Evolutionary conservation across 257 asterid species (phyloP), one percentile per base, ranked within the genome.

Genomic region (Galeopsis tetrahit): DNA sequence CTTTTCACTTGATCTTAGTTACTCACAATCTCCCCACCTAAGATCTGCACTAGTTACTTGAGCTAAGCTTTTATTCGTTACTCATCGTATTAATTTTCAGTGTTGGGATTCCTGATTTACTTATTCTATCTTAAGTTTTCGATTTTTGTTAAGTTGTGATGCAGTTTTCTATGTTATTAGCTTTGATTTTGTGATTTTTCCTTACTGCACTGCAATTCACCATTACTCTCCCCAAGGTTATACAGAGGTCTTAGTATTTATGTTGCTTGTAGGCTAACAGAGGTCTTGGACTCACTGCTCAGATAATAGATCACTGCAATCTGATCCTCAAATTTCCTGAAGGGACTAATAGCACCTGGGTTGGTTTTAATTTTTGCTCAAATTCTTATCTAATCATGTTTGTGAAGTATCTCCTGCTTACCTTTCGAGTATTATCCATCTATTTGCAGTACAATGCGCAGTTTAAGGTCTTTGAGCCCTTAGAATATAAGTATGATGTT

Each of bases 321-420:
- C 68, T 95, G 71, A 78, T 90, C 65, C 96, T 95, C 82, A 89
- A 95, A 87, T 95, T 95, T 75, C 98, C 99, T 11, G 49, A 81
- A 80, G 98, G 96, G 78, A 95, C 99, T 66, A 92, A 95, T 73
- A 95, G 98, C 82, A 92, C 98, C 61, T 95, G 98, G 99, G 99
- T 91, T 68, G 55, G 89, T 78, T 68, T 73, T 39, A 36, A 59
- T 70, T 43, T 2, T 61, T 77, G 70, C 80, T 68, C 69, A 34
- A 35, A 55, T 69, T 56, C 65, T 66, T 10, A 33, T 38, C 35
- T 14, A 8, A 13, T 49, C 70, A 17, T 66, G 15, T 48, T 70
- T 58, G 35, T 72, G 7, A 60, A 69, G 60, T 58, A 63, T 52
- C 21, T 7, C 63, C 49, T 66, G 64, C 66, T 31, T 49, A 32